These are phyloP conservation scores for Mixia osmundae DNA, from an alignment of 1,284 basidiomycete species.

Conservation along the genomic window DNA sequence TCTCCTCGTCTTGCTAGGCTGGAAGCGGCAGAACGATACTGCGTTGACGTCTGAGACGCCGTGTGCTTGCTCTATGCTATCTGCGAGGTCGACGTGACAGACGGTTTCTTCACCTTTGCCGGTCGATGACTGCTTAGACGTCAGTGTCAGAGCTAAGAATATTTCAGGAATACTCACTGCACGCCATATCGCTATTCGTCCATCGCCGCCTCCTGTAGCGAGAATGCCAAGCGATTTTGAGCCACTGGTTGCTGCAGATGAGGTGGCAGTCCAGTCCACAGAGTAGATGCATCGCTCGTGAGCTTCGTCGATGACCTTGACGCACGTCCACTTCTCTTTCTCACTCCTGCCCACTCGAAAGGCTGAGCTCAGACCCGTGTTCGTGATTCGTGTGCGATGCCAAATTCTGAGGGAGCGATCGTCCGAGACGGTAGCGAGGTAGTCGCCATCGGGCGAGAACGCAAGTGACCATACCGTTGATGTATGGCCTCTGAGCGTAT, in stretches of 20 bases:
- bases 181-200: slow-evolving; percentile 47
- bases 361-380: slow-evolving; percentile 1
- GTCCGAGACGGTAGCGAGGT: slow-evolving; percentile 55
- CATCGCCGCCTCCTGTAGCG: slow-evolving; percentile 51
- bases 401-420: slow-evolving; percentile 42
- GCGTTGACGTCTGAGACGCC: slow-evolving; percentile 53
- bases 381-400: slow-evolving; percentile 20
- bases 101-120: slow-evolving; percentile 1
- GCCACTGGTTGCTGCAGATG: slow-evolving; percentile 4
- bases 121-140: slow-evolving; percentile 13
- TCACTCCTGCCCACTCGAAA: slow-evolving; percentile 17
- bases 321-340: slow-evolving; percentile 22
- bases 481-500: slow-evolving; percentile 26
- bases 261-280: slow-evolving; percentile 39
- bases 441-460: slow-evolving; percentile 50
- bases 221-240: slow-evolving; percentile 37
- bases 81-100: slow-evolving; percentile 12
- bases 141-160: slow-evolving; percentile 12
- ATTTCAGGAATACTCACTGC: slow-evolving; percentile 23
- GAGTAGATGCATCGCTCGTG: slow-evolving; percentile 56
- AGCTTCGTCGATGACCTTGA: slow-evolving; percentile 19
- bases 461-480: slow-evolving; percentile 73
- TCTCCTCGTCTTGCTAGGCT: background rate
- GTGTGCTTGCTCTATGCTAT: slow-evolving; percentile 35
- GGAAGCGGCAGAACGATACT: slow-evolving; percentile 39